Evolutionary conservation across 1,139 yeast species (phyloP), one percentile per base, ranked within the genome.

Genomic region (Suhomyces panamericanus): DNA sequence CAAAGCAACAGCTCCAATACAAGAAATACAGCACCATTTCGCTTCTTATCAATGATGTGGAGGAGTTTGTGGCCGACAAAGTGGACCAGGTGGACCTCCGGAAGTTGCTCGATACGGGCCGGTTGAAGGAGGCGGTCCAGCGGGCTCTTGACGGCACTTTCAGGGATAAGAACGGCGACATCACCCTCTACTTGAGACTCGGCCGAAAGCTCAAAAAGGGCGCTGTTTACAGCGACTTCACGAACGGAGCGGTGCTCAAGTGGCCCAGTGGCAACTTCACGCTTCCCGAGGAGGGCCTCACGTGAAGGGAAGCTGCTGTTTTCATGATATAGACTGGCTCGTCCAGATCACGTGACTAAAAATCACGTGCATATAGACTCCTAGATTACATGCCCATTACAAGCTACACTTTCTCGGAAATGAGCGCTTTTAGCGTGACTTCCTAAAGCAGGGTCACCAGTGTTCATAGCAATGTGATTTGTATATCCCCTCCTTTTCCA

Each of bases 41-140:
- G 1, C 61, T 89, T 35, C 63, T 89, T 39, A 67, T 90, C 33
- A 87, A 90, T 57, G 96, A 90, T 57, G 69, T 89, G n/a, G 96
- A 89, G 60, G 68, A 82, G 32, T 86, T 76, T 57, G 78, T 83
- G 4, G 96, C 88, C 0, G 57, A 56, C 3, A 58, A 64, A 6
- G 57, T 69, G n/a, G 62, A 67, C 1, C 58, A 68, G 1, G 54
- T 83, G 5, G 70, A 77, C 52, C 51, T 83, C 29, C 67, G 62
- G 10, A 52, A 59, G 4, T 48, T 83, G 24, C 54, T 79, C n/a
- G 42, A 50, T 1, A 69, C 78, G 37, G 49, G 58, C 1, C 61
- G 58, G 13, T 60, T 60, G 41, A 31, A 38, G n/a, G 28, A 36
- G 2, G 32, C 46, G 28, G 43, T 53, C 3, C 32, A 41, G 5